Evolutionary conservation across 495 filamentous ascomycete species (phyloP).

Genomic region (Hyaloscypha variabilis): DNA sequence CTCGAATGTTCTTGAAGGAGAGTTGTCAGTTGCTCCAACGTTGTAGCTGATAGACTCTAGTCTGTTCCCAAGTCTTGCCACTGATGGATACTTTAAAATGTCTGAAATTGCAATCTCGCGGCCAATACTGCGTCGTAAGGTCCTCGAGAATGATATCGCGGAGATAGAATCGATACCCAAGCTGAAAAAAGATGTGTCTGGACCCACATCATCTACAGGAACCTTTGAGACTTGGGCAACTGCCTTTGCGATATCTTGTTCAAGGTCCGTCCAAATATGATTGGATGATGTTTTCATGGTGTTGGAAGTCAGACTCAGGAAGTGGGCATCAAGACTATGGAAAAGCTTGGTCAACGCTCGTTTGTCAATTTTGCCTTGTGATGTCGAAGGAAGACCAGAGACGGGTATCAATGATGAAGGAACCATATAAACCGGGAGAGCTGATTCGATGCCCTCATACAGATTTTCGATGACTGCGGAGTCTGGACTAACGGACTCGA

Average conservation of each 20-base stretch:
- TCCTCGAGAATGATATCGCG: slow-evolving; percentile 66
- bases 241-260: slow-evolving; percentile 47
- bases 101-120: slow-evolving; percentile 57
- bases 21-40: background rate
- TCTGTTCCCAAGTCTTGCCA: slow-evolving; percentile 51
- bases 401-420: slow-evolving; percentile 70
- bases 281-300: slow-evolving; percentile 28
- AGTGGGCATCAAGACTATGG: slow-evolving; percentile 17
- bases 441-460: slow-evolving; percentile 41
- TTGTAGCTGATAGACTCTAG: background rate
- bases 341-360: slow-evolving; percentile 40
- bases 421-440: slow-evolving; percentile 68
- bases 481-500: slow-evolving; percentile 28
- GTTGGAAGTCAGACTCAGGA: slow-evolving; percentile 25
- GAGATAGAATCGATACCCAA: slow-evolving; percentile 83
- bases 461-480: slow-evolving; percentile 35
- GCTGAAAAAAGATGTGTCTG: slow-evolving; percentile 58
- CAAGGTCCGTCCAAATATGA: slow-evolving; percentile 40
- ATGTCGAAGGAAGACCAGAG: slow-evolving; percentile 61
- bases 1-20: background rate
- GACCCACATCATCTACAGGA: slow-evolving; percentile 43
- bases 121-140: slow-evolving; percentile 44
- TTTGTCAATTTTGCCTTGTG: slow-evolving; percentile 66
- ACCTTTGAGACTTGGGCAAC: slow-evolving; percentile 53
- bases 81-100: slow-evolving; percentile 63